Evolutionary conservation across 2,329 filamentous ascomycete genomes (phyloP).

Genomic region (Cladosporium sphaerospermum): DNA sequence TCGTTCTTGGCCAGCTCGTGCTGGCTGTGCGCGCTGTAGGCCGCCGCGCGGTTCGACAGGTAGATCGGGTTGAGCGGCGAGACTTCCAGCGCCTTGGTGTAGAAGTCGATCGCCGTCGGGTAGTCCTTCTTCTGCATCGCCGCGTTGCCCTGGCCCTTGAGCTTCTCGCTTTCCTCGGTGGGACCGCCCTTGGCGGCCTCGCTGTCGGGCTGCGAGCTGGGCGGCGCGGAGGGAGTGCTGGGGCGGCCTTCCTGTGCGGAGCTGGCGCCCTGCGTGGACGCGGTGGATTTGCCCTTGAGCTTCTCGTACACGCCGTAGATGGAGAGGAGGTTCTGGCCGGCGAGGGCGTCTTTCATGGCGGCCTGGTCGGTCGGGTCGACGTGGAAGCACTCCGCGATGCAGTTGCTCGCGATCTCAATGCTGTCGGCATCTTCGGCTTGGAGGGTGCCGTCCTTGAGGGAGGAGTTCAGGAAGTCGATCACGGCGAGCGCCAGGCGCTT

Average conservation of each 20-base stretch:
- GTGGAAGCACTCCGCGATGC: constrained; percentile 92
- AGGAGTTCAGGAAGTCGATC: constrained; percentile 86
- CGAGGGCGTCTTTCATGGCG: constrained; percentile 69
- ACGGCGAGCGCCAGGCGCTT: constrained; percentile 95
- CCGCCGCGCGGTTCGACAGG: constrained; percentile 93
- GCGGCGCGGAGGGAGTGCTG: constrained; percentile 29
- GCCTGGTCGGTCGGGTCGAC: constrained; percentile 75
- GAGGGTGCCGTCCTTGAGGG: constrained; percentile 81
- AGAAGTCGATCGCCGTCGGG: constrained; percentile 70
- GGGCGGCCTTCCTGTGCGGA: constrained; percentile 26
- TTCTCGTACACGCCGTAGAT: constrained; percentile 98
- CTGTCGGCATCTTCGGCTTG: constrained; percentile 83
- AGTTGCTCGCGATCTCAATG: constrained; percentile 89
- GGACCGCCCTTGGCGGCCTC: constrained; percentile 24
- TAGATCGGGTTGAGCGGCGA: constrained; percentile 88
- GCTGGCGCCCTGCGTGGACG: constrained; percentile 39
- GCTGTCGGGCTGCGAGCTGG: constrained; percentile 44
- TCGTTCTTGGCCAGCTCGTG: constrained; percentile 80
- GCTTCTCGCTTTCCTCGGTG: constrained; percentile 74
- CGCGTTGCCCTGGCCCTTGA: constrained; percentile 88
- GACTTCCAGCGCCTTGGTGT: constrained; percentile 78
- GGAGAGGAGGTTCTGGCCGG: constrained; percentile 77
- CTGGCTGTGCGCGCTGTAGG: constrained; percentile 76
- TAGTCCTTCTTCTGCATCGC: constrained; percentile 96
- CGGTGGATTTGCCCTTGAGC: constrained; percentile 61